These are phyloP conservation scores for Suillus spraguei DNA, from an alignment of 768 basidiomycete genomes.

Conservation along the genomic window DNA sequence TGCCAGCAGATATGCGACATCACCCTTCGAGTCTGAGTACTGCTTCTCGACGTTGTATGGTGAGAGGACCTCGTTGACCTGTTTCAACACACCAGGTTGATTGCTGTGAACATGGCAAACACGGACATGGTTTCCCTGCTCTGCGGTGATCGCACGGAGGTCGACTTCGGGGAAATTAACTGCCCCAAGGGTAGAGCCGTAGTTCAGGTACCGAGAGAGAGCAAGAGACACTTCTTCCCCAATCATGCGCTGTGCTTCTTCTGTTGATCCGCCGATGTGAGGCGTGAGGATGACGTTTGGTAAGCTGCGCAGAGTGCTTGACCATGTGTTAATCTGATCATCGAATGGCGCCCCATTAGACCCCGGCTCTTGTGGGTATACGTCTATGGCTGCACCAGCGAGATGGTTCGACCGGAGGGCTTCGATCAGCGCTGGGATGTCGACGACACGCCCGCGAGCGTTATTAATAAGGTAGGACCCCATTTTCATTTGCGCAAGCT, in stretches of 20 bases:
- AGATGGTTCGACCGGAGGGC: slow-evolving; percentile 86
- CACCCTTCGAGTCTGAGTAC: slow-evolving; percentile 96
- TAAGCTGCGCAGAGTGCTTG: slow-evolving; percentile 68
- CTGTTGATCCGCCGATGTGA: slow-evolving; percentile 98
- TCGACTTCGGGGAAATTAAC: slow-evolving; percentile 99
- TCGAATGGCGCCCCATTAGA: slow-evolving; percentile 90
- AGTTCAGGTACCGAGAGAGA: slow-evolving; percentile 87
- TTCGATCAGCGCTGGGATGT: slow-evolving; percentile 86
- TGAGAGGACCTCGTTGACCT: slow-evolving; percentile 92
- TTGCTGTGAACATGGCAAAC: slow-evolving; percentile 97
- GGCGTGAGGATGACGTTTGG: slow-evolving; percentile 97
- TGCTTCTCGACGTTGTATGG: slow-evolving; percentile 99
- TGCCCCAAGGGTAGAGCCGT: slow-evolving; percentile 86
- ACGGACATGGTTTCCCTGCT: slow-evolving; percentile 80
- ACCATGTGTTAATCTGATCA: slow-evolving; percentile 86
- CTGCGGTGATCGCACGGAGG: slow-evolving; percentile 86
- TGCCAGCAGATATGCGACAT: slow-evolving; percentile 93
- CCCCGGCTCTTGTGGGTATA: slow-evolving; percentile 92
- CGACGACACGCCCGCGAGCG: slow-evolving; percentile 92
- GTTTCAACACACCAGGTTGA: slow-evolving; percentile 90
- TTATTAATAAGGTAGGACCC: slow-evolving; percentile 98
- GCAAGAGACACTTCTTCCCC: slow-evolving; percentile 92
- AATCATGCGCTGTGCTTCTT: slow-evolving; percentile 97
- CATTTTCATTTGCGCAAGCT: slow-evolving; percentile 91
- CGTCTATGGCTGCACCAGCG: slow-evolving; percentile 88